Percentiles rank a stretch among this genome's conserved stretches.
phyloP scores from a whole-genome alignment of 192 early-diverging fungal genomes.

The Gaertneriomyces semiglobifer region DNA sequence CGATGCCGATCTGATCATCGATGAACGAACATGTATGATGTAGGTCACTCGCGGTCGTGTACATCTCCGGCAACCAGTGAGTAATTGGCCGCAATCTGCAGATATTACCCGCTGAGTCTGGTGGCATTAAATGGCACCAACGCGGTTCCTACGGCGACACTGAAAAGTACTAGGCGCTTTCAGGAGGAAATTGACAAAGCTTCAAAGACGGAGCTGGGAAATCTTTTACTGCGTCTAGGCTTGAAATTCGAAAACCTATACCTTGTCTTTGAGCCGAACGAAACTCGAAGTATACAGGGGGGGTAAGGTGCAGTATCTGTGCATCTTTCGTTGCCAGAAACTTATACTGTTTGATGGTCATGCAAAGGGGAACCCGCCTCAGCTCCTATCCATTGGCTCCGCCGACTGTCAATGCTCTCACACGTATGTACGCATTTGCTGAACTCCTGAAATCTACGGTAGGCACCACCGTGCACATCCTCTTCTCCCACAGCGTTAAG shows the following conservation, averaged over 20 bases:
- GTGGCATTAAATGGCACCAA: neutral
- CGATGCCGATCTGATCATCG: constrained; percentile 34
- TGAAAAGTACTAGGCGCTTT: neutral
- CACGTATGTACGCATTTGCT: neutral
- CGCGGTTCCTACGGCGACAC: neutral
- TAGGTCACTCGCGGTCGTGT: constrained; percentile 1
- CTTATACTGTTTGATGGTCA: too few relatives aligned
- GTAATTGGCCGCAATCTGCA: neutral
- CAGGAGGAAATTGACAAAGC: neutral
- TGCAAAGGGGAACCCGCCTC: neutral
- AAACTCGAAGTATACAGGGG: neutral
- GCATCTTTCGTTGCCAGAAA: too few relatives aligned
- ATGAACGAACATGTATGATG: constrained; percentile 37
- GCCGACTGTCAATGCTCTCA: constrained; percentile 11
- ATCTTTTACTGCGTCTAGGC: constrained; percentile 2
- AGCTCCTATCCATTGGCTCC: constrained; percentile 11
- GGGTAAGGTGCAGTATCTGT: too few relatives aligned
- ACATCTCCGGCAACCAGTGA: neutral
- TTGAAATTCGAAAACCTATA: constrained; percentile 1
- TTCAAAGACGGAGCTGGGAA: constrained; percentile 8
- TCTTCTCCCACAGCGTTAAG: constrained; percentile 17
- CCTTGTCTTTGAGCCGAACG: neutral
- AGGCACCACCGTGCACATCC: constrained; percentile 6
- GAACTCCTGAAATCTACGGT: neutral
- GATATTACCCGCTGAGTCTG: constrained; percentile 7